Percentiles rank a stretch among this genome's conserved stretches.
These are phyloP conservation scores for Clarireedia homoeocarpa DNA, from an alignment of 2,329 filamentous ascomycete genomes.

Conservation along the genomic window DNA sequence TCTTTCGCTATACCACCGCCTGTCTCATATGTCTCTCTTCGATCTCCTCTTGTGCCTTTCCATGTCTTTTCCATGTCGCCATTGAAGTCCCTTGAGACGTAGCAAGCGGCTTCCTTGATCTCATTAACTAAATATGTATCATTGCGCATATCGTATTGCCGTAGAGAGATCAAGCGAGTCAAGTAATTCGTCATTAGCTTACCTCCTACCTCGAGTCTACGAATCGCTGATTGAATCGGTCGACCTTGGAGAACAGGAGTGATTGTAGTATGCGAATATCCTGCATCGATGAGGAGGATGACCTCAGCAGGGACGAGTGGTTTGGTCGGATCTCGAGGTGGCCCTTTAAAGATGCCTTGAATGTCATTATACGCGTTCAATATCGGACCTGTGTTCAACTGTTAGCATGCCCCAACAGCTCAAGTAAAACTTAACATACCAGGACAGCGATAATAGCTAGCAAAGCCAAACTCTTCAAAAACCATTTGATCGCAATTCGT, in stretches of 20 bases:
- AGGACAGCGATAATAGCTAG: slow-evolving; percentile 70
- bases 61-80: slow-evolving; percentile 73
- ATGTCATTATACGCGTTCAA: slow-evolving; percentile 80
- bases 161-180: slow-evolving; percentile 78
- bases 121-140: slow-evolving; percentile 91
- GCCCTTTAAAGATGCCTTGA: slow-evolving; percentile 58
- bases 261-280: slow-evolving; percentile 87
- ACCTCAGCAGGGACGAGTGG: slow-evolving; percentile 60
- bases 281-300: slow-evolving; percentile 81
- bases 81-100: slow-evolving; percentile 69
- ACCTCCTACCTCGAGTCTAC: slow-evolving; percentile 82
- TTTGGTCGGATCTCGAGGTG: slow-evolving; percentile 37
- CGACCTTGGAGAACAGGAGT: slow-evolving; percentile 77
- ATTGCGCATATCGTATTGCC: slow-evolving; percentile 93
- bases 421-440: slow-evolving; percentile 38
- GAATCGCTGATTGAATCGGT: slow-evolving; percentile 71
- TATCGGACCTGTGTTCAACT: slow-evolving; percentile 46
- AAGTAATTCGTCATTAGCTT: slow-evolving; percentile 92
- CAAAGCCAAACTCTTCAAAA: slow-evolving; percentile 95
- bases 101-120: slow-evolving; percentile 88
- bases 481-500: slow-evolving; percentile 92
- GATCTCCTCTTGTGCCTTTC: slow-evolving; percentile 63
- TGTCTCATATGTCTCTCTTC: slow-evolving; percentile 40
- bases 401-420: slow-evolving; percentile 6
- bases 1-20: slow-evolving; percentile 66